Evolutionary conservation across 2,329 filamentous ascomycete species (phyloP), one percentile per base, ranked within the genome.

Genomic region (Aureobasidium sp.): DNA sequence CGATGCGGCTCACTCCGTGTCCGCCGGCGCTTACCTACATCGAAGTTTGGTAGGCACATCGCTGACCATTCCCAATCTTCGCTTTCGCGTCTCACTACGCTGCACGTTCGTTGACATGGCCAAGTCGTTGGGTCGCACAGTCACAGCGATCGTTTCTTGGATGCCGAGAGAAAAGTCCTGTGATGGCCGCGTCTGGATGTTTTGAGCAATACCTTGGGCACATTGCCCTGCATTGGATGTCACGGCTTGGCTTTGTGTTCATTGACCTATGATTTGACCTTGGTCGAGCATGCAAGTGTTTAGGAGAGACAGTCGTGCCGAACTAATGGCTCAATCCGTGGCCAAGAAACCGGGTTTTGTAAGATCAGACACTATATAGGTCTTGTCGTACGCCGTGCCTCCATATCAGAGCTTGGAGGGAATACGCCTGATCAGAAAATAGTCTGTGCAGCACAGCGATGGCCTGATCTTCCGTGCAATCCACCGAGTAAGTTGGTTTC

Each of bases 31-130:
- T 57, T 57, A 57, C 53, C 41, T 36, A 44, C 53, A 57, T 57
- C 53, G 53, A 36, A 34, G 53, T 57, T 57, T 57, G 53, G 45
- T 57, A 45, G 41, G 53, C 53, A 45, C 53, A 57, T 57, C 53
- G 53, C 53, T 57, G 53, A 57, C 53, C 53, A 57, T 45, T 34
- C 29, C 29, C 8, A 27, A 5, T 36, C 14, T 36, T 36, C 47
- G 31, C 45, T 48, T 36, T 45, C 25, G 53, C 53, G 25, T 45
- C 20, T 25, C 39, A 57, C 41, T 45, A 25, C 8, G 7, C 22
- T 34, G 41, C 53, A 36, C 25, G 15, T 42, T 57, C 20, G n/a
- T 22, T 44, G 41, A 57, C 15, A 25, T 25, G 29, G 53, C 53
- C 53, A 57, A 57, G 53, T 27, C 41, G 53, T 34, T 57, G 51